A percentile compares a stretch with the other conserved stretches of the same genome.
phyloP scores from a whole-genome alignment of 2,329 filamentous ascomycete genomes.

The Periconia macrospinosa region DNA sequence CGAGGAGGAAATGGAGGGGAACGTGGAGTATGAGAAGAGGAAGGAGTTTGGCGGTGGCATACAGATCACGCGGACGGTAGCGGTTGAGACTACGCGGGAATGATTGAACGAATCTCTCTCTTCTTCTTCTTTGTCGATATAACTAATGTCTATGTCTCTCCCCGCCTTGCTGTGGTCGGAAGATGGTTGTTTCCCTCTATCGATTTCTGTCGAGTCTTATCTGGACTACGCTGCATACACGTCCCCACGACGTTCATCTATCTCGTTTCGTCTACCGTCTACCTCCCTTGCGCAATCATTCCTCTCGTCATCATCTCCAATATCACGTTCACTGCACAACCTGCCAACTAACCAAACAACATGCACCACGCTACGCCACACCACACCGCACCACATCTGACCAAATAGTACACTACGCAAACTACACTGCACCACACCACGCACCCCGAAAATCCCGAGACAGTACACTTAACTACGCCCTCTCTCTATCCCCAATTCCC shows the following conservation, averaged over 20 bases:
- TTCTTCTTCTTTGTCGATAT: not conserved
- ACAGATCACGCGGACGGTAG: not conserved
- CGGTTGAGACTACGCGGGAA: not conserved
- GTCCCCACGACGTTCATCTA: too few relatives aligned
- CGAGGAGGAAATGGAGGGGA: not conserved
- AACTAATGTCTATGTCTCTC: not conserved
- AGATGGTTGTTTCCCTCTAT: not conserved
- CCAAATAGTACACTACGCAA: too few relatives aligned
- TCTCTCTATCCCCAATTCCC: not conserved
- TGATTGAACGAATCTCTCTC: not conserved
- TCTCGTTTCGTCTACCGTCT: too few relatives aligned
- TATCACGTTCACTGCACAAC: not conserved
- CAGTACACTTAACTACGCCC: too few relatives aligned
- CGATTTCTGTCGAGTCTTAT: not conserved
- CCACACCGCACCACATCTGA: too few relatives aligned
- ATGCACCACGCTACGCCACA: too few relatives aligned
- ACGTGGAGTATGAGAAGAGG: constrained; percentile 1
- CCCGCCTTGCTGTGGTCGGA: not conserved
- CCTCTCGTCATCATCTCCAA: not conserved
- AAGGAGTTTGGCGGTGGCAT: not conserved
- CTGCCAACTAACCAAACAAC: not conserved
- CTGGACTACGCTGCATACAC: too few relatives aligned
- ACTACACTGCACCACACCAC: too few relatives aligned
- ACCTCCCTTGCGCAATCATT: not conserved
- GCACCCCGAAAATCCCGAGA: too few relatives aligned